phyloP scores from a whole-genome alignment of 257 asterid species.

The Nicotiana attenuata region DNA sequence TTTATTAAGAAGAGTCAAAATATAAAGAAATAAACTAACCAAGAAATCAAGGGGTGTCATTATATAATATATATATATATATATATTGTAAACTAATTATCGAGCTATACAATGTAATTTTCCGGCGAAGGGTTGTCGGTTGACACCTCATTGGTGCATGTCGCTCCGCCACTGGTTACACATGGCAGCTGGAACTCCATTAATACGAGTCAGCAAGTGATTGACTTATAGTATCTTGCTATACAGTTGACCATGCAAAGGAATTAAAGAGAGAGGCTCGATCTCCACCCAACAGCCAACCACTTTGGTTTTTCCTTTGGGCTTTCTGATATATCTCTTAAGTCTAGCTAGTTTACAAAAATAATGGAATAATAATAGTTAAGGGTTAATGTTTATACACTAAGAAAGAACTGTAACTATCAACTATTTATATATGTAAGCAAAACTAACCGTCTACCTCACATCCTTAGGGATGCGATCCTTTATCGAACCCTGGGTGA shows the following conservation, averaged over 20 bases:
- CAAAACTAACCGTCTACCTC: too few species aligned
- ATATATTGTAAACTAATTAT: too few species aligned
- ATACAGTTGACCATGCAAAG: background rate
- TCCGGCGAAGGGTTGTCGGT: fast-evolving
- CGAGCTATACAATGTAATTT: too few species aligned
- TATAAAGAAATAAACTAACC: too few species aligned
- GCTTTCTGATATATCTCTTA: background rate
- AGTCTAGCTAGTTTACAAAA: background rate
- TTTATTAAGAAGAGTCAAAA: too few species aligned
- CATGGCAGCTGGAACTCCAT: background rate
- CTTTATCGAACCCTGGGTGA: too few species aligned
- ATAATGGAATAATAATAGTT: background rate
- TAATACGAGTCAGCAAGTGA: background rate
- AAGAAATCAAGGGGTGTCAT: too few species aligned
- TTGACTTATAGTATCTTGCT: background rate
- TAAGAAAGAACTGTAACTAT: too few species aligned
- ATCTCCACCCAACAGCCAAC: constrained; percentile 5
- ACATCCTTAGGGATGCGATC: too few species aligned
- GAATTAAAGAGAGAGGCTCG: background rate
- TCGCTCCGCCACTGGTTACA: background rate
- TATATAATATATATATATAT: too few species aligned
- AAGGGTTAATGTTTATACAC: background rate
- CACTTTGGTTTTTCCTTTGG: background rate
- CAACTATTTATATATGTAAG: too few species aligned
- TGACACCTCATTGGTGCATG: too few species aligned